Evolutionary conservation across 179 eudicot species (phyloP).

Genomic region (Carnegiea gigantea): DNA sequence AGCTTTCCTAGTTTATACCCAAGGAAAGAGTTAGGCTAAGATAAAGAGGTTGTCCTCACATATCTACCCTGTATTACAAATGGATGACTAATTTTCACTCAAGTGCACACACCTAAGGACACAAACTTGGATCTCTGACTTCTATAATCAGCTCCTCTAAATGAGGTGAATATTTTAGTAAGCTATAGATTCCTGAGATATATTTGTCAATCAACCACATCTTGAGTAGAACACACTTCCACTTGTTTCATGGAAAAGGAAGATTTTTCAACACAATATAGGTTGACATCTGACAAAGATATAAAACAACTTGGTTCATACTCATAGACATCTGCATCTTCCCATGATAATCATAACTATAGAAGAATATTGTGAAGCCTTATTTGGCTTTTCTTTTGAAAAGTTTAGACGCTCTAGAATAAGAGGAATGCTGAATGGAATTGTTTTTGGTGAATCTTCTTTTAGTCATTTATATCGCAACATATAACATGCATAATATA

Average conservation of each 20-base stretch:
- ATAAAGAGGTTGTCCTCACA: not conserved
- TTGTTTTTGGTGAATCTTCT: too few species aligned
- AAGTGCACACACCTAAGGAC: not conserved
- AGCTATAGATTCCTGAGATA: not conserved
- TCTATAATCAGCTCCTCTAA: constrained; percentile 12
- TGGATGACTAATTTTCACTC: not conserved
- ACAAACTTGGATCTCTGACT: not conserved
- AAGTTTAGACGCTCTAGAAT: too few species aligned
- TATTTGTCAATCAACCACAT: not conserved
- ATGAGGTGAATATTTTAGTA: not conserved
- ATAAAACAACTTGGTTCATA: not conserved
- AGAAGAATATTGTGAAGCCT: too few species aligned
- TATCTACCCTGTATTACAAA: not conserved
- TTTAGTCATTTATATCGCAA: too few species aligned
- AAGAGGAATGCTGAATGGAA: too few species aligned
- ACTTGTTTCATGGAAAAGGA: constrained; percentile 7
- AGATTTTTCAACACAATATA: not conserved
- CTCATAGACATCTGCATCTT: not conserved
- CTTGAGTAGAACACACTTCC: not conserved
- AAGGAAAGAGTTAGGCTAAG: not conserved
- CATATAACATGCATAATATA: too few species aligned
- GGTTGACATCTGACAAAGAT: not conserved
- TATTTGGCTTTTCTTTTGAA: too few species aligned
- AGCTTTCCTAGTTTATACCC: not conserved
- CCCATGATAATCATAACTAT: too few species aligned